Evolutionary conservation across 192 early-diverging fungal genomes (phyloP).

Genomic region (Coemansia sp.): DNA sequence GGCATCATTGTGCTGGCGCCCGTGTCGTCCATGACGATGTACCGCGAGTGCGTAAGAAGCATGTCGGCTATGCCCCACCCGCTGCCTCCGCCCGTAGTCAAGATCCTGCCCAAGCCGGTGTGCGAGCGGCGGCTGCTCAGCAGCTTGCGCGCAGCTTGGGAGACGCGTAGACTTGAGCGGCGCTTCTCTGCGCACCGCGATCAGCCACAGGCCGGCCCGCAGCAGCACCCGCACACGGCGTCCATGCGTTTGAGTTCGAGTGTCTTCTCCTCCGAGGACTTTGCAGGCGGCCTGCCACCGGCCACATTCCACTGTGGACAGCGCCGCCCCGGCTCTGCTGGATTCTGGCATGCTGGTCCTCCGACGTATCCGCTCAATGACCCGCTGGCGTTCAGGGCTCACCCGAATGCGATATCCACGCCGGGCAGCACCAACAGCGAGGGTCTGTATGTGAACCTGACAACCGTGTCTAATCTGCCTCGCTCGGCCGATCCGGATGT

Average conservation of each 20-base stretch:
- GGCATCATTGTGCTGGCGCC: constrained; percentile 42
- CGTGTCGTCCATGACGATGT: constrained; percentile 7
- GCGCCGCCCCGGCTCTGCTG: constrained; percentile 3
- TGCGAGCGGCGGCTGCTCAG: constrained; percentile 35
- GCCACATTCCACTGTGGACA: constrained; percentile 4
- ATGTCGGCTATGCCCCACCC: constrained; percentile 33
- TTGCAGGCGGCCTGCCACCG: not conserved
- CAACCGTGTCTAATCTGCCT: constrained; percentile 12
- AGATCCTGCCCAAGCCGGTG: constrained; percentile 38
- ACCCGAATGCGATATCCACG: constrained; percentile 13
- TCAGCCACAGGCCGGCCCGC: not conserved
- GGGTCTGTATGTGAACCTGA: constrained; percentile 31
- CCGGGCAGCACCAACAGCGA: constrained; percentile 38
- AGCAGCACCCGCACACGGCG: constrained; percentile 1
- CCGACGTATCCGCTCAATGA: constrained; percentile 9
- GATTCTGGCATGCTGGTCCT: constrained; percentile 5
- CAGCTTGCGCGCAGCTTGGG: constrained; percentile 35
- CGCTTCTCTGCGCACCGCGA: not conserved
- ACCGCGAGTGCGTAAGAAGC: constrained; percentile 18
- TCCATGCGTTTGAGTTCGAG: not conserved
- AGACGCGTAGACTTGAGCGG: constrained; percentile 22
- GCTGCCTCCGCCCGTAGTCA: constrained; percentile 45
- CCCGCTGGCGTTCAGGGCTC: not conserved
- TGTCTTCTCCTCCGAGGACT: not conserved
- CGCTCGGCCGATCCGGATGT: not conserved